Percentiles rank a stretch among this genome's conserved stretches.
Evolutionary conservation across 2,329 filamentous ascomycete species (phyloP).

Genomic region (Phoma sp.): DNA sequence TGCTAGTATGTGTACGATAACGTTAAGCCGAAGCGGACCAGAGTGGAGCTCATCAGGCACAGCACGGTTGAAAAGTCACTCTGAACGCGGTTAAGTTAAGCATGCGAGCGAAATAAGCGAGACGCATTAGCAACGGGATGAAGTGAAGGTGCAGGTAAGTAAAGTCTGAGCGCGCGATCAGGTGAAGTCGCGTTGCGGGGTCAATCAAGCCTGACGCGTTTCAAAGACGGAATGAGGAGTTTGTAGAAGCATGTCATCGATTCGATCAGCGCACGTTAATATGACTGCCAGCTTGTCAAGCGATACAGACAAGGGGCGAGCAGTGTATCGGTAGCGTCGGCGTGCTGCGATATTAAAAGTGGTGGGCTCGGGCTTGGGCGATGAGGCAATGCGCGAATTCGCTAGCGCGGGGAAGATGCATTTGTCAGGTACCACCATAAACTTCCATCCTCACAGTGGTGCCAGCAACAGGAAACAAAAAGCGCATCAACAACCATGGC

Average conservation of each 20-base stretch:
- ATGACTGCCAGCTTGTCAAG: not conserved
- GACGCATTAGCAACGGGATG: too few relatives aligned
- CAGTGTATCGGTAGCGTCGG: not conserved
- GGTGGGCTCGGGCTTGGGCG: constrained; percentile 28
- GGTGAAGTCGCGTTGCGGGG: constrained; percentile 4
- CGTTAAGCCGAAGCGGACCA: too few relatives aligned
- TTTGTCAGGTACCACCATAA: constrained; percentile 18
- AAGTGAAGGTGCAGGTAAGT: too few relatives aligned
- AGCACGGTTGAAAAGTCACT: not conserved
- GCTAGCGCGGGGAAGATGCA: constrained; percentile 35
- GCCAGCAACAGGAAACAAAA: constrained; percentile 10
- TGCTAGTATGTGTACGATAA: too few relatives aligned
- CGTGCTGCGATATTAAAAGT: not conserved
- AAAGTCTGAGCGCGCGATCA: not conserved
- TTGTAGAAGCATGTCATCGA: not conserved
- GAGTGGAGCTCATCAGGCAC: not conserved
- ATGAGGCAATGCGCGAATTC: constrained; percentile 41
- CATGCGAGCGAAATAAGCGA: too few relatives aligned
- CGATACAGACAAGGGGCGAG: not conserved
- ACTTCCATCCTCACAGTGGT: constrained; percentile 1
- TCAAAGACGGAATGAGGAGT: not conserved
- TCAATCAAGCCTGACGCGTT: not conserved
- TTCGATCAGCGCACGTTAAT: not conserved
- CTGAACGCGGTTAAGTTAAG: not conserved
- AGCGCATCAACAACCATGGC: constrained; percentile 22